Evolutionary conservation across 441 rosid species (phyloP), one percentile per base, ranked within the genome.

Genomic region (Aquilaria agallochum): DNA sequence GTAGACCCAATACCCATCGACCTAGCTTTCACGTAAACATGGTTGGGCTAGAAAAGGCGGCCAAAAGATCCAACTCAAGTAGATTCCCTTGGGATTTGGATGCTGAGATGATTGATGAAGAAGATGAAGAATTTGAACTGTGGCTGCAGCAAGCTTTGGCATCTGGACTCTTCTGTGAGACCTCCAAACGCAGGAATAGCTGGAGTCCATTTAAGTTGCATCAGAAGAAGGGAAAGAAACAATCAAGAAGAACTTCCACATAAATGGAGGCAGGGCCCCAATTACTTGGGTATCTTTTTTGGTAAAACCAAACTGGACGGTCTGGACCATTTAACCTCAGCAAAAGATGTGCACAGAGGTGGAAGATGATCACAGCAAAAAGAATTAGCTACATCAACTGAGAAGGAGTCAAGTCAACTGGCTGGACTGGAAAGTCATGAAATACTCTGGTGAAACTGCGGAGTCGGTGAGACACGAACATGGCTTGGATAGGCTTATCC

Each of bases 81-180:
- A 83, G 95, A 74, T 92, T 72, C 60, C 97, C 96, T 2, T 90
- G 98, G 98, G 90, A 84, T 78, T 73, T 95, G 71, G 96, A 92
- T 72, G 96, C 95, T 5, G 94, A 95, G 67, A 92, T 87, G 94
- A 92, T 87, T 81, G 92, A 86, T 53, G 98, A 90, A 50, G 92
- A 92, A 11, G 97, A 89, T 5, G 98, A 89, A 55, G 96, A 90
- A 76, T 92, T 95, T 30, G 96, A 92, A 72, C 62, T 87, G 40
- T 92, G 99, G 98, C 92, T 90, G 68, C 96, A 90, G 77, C 96
- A 92, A 65, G 98, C 96, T 33, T 75, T 95, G 49, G 98, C 97
- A 61, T 87, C 96, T 27, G 99, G 99, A 57, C 88, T 92, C 63
- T 95, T 95, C 50, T 90, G 88, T 5, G 99, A 95, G 73, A 84